These are phyloP conservation scores for Penicillium sp. DNA, from an alignment of 2,329 filamentous ascomycete species.

Conservation along the genomic window DNA sequence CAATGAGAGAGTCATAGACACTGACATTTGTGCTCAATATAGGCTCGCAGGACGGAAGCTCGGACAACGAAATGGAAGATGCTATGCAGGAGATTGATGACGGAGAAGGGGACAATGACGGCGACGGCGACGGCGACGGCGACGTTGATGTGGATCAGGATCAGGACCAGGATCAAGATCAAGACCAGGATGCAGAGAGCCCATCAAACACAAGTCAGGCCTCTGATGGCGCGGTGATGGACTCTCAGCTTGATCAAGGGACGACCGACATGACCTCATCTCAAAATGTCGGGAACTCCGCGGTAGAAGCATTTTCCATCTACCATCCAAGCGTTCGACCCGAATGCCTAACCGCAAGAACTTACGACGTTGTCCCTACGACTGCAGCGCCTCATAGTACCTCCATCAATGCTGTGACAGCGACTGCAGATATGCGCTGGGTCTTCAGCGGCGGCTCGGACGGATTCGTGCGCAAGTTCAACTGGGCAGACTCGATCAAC, in stretches of 20 bases:
- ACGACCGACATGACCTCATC: conserved; percentile 43
- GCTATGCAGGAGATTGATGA: conserved; percentile 41
- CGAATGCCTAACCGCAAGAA: conserved; percentile 69
- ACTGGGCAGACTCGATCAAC: conserved; percentile 91
- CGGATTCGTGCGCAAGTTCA: conserved; percentile 94
- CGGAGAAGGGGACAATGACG: conserved; percentile 34
- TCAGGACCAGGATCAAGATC: conserved; percentile 9
- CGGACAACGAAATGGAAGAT: conserved; percentile 45
- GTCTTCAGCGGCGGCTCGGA: conserved; percentile 92
- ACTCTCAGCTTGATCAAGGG: conserved; percentile 43
- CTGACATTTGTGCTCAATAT: conserved; percentile 5
- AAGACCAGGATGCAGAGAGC: conserved; percentile 33
- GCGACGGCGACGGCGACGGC: conserved; percentile 25
- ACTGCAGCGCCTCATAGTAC: conserved; percentile 95
- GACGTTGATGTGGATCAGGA: conserved; percentile 14
- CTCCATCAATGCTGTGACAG: conserved; percentile 85
- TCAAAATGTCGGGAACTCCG: conserved; percentile 31
- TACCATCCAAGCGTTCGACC: conserved; percentile 61
- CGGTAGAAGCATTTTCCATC: conserved; percentile 34
- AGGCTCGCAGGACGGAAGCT: conserved; percentile 46
- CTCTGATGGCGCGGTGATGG: conserved; percentile 31
- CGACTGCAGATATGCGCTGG: conserved; percentile 90
- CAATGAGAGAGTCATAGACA: neutral
- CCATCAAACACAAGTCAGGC: conserved; percentile 37
- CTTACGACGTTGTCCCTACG: conserved; percentile 94